Conservation (phyloP, 2,329 filamentous ascomycete species). For the Aspergillus flavus region DNA sequence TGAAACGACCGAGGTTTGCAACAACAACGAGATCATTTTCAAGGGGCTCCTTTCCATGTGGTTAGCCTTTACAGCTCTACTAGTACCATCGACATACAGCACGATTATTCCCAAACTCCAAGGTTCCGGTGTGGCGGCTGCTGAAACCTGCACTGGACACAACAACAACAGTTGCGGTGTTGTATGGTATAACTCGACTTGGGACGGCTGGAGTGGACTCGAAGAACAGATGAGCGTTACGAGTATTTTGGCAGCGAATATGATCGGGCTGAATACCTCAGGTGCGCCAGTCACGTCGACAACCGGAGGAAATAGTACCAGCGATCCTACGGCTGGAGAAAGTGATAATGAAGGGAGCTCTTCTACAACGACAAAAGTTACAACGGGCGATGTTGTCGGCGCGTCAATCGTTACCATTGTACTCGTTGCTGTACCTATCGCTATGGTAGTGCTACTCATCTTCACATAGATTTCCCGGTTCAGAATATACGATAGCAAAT, state of each 20-base stretch:
- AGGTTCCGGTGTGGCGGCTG: conserved; percentile 61
- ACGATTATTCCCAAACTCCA: conserved; percentile 61
- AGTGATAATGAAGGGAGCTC: conserved; percentile 7
- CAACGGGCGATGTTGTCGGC: conserved; percentile 41
- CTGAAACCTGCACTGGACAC: conserved; percentile 62
- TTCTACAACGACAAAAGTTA: conserved; percentile 18
- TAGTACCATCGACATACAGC: conserved; percentile 61
- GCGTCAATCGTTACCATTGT: conserved; percentile 42
- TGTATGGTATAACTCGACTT: conserved; percentile 59
- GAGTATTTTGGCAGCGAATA: conserved; percentile 63
- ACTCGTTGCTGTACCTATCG: conserved; percentile 20
- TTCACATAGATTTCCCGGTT: neutral
- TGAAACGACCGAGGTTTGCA: conserved; percentile 63
- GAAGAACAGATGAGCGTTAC: conserved; percentile 71
- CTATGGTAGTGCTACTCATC: conserved; percentile 1
- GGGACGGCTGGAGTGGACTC: conserved; percentile 63
- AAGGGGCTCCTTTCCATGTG: conserved; percentile 72
- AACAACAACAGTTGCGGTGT: conserved; percentile 65
- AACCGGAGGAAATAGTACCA: conserved; percentile 59
- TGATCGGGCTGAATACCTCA: conserved; percentile 52
- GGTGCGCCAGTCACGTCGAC: conserved; percentile 43
- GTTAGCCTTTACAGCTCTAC: conserved; percentile 61
- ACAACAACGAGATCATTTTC: conserved; percentile 71
- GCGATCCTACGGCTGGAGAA: conserved; percentile 40
- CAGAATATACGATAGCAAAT: neutral